Evolutionary conservation across 164 flowering plant genomes (phyloP).

Genomic region (Macadamia integrifolia): DNA sequence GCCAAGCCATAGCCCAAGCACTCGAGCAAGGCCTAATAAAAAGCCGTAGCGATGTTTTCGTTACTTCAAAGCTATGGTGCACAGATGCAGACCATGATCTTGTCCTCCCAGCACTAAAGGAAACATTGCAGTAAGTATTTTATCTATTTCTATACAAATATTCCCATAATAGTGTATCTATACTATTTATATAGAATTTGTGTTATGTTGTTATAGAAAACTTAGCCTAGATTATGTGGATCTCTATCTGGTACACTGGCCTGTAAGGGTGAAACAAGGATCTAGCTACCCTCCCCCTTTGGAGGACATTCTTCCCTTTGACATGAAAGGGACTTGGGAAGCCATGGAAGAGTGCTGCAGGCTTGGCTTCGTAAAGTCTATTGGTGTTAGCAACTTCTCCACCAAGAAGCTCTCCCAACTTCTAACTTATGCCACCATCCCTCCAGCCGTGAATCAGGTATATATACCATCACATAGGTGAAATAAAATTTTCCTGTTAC

Average conservation of each 20-base stretch:
- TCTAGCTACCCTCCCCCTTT: neutral
- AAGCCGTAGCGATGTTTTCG: constrained; percentile 28
- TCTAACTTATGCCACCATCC: no score
- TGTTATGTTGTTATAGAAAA: neutral
- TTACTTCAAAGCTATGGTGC: constrained; percentile 44
- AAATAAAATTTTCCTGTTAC: no score
- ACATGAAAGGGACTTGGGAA: no score
- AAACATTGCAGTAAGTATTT: constrained; percentile 20
- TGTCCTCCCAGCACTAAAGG: constrained; percentile 29
- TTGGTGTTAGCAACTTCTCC: no score
- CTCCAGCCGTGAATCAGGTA: no score
- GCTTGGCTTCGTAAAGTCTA: no score
- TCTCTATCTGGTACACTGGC: constrained; percentile 9
- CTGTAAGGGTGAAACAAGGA: constrained; percentile 13
- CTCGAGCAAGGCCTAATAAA: constrained; percentile 25
- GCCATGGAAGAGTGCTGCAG: no score
- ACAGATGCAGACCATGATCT: constrained; percentile 19
- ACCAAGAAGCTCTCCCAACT: no score
- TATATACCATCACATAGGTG: no score
- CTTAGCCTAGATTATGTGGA: neutral
- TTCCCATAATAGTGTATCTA: no score
- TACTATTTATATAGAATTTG: neutral
- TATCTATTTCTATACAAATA: neutral
- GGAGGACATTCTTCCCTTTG: neutral
- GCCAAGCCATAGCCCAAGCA: constrained; percentile 27